Base-by-base conservation (phyloP, 1,284 basidiomycete species). In the Dichomitus squalens region DNA sequence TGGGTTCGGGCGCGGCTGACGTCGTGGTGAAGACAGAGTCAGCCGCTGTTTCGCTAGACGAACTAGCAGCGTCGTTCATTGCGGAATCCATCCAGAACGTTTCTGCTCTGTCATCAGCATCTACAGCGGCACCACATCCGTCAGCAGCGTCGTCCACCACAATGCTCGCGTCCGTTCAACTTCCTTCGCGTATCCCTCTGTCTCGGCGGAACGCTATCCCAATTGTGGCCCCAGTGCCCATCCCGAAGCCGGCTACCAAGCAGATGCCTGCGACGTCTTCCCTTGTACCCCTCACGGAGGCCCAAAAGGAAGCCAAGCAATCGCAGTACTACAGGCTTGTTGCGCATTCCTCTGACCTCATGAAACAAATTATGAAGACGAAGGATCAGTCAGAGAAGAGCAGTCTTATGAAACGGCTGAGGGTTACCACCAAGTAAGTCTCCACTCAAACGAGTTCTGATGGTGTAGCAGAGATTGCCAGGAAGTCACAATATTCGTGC, bases 291-390 rank as follows among this genome's bases (percentile, higher is more conserved):
- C 31, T 52, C 9, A 52, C 44, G 12, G 50, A 52, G 25, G 53
- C 53, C n/a, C 59, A 50, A 65, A 64, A 54, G 63, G 61, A 48
- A 48, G 79, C 79, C 33, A 82, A 81, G 67, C 81, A 85, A 66
- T 74, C 76, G 33, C 76, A 79, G 39, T 75, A 90, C 41, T 84
- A 90, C 63, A 77, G 80, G 44, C 81, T 88, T 58, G 85, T 92
- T 55, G 79, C 85, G 7, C 85, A 89, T 70, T 90, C 84, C 67
- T 92, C 89, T 73, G 68, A 75, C 29, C 71, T 93, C 41, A 83
- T 93, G 75, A 79, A 73, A 21, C 77, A 82, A 63, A 75, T 88
- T n/a, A 67, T 72, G n/a, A 71, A 72, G 51, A 81, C 82, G 23
- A 73, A 75, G 44, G 81, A 79, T n/a, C 82, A 84, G 66, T 80